Conservation (phyloP, 2,329 filamentous ascomycete genomes). For the Moelleriella libera region DNA sequence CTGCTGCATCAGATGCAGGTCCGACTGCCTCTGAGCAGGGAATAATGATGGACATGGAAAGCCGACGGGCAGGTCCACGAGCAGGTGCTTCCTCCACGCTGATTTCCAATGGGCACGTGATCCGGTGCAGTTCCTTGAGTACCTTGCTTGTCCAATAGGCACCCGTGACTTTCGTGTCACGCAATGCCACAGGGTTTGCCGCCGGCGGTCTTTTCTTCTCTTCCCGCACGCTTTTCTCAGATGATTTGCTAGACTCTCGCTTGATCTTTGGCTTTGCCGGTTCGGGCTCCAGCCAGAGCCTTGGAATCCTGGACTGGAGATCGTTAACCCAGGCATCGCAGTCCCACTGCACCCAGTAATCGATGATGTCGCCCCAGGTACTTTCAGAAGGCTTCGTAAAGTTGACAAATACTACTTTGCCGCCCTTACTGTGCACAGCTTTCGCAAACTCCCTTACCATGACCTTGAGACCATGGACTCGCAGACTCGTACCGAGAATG, state of each 20-base stretch:
- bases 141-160: slow-evolving; percentile 31
- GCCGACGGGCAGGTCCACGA: slow-evolving; percentile 6
- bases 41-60: slow-evolving; percentile 6
- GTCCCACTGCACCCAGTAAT: slow-evolving; percentile 64
- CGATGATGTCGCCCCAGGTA: slow-evolving; percentile 57
- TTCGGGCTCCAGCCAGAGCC: slow-evolving; percentile 42
- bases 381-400: slow-evolving; percentile 59
- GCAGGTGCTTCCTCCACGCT: background rate
- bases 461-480: slow-evolving; percentile 57
- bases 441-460: slow-evolving; percentile 60
- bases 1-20: background rate
- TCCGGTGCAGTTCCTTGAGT: slow-evolving; percentile 20
- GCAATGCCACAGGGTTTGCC: slow-evolving; percentile 25
- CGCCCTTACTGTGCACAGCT: slow-evolving; percentile 51
- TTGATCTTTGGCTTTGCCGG: slow-evolving; percentile 26
- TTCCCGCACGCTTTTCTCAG: slow-evolving; percentile 11
- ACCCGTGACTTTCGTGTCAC: slow-evolving; percentile 30
- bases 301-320: slow-evolving; percentile 41
- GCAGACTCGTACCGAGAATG: slow-evolving; percentile 56
- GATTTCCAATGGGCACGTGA: slow-evolving; percentile 11
- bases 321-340: slow-evolving; percentile 61
- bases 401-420: slow-evolving; percentile 61
- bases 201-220: slow-evolving; percentile 17
- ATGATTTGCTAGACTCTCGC: slow-evolving; percentile 13
- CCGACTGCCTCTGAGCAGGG: background rate